Evolutionary conservation across 2,329 filamentous ascomycete genomes (phyloP), one percentile per base, ranked within the genome.

Genomic region (Hortaea werneckii): DNA sequence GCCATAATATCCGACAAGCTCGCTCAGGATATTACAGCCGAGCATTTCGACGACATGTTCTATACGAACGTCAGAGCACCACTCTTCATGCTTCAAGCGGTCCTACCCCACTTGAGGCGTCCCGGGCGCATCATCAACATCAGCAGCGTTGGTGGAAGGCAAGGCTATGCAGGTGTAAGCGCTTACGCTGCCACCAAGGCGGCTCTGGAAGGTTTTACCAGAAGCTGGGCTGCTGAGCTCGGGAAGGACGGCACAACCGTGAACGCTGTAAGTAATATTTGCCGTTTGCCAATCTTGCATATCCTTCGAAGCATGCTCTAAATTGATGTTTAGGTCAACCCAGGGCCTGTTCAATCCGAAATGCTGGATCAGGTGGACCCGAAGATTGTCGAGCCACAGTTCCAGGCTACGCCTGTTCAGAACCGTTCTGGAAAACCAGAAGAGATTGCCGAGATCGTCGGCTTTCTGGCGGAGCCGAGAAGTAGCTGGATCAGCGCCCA

Each of bases 121-220:
- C 65, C 67, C 3, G 68, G 65, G 4, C 69, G 77, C 6, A 75
- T 82, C 49, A 73, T 82, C 63, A 81, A 80, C 61, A 72, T 82
- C 49, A 70, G 70, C 10, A 79, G 74, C 2, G 68, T 82, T 1
- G 76, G 69, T 7, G 70, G 68, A 1, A 65, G 77, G 0, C 53
- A 54, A 2, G 74, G 72, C 0, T 72, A 75, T 47, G 58, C 67
- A 1, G 58, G 64, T 1, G 51, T 76, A 2, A 66, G 70, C 1
- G 58, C 78, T 2, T 82, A 82, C 58, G 69, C 69, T 40, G 71
- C 74, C 0, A 75, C 71, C 4, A 82, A 82, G 56, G 76, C 75
- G 0, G 79, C 77, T 5, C 58, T 82, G 11, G 78, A 83, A 58
- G 76, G 72, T 0, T 59, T 82, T 45, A 82, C 79, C 7, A 66